These are phyloP conservation scores for Xylaria multiplex DNA, from an alignment of 2,329 filamentous ascomycete species.

Conservation along the genomic window DNA sequence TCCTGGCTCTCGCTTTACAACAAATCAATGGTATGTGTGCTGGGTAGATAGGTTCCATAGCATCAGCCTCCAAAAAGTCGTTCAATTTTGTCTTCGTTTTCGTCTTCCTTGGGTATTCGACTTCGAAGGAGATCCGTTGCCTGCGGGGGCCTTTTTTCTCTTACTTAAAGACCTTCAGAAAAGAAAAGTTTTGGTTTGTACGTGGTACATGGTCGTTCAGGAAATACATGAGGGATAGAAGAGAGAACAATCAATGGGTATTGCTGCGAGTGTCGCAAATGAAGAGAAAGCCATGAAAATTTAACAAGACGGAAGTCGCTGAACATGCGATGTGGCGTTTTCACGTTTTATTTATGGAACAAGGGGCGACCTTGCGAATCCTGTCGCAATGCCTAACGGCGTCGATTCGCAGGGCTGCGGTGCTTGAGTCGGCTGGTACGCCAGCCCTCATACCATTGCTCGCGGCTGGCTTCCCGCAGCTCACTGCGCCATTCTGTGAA, in stretches of 20 bases:
- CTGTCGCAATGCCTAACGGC: conserved; percentile 49
- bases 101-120: conserved; percentile 29
- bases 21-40: conserved; percentile 31
- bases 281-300: conserved; percentile 26
- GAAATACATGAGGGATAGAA: conserved; percentile 40
- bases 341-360: conserved; percentile 32
- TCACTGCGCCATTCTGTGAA: conserved; percentile 95
- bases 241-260: conserved; percentile 39
- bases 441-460: conserved; percentile 97
- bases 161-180: conserved; percentile 37
- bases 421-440: conserved; percentile 76
- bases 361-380: conserved; percentile 35
- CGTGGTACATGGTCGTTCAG: conserved; percentile 33
- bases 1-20: conserved; percentile 12
- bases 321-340: conserved; percentile 37
- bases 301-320: conserved; percentile 34
- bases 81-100: conserved; percentile 33
- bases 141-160: conserved; percentile 39
- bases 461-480: conserved; percentile 86
- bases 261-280: conserved; percentile 44
- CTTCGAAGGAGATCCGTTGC: conserved; percentile 38
- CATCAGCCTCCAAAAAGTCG: conserved; percentile 35
- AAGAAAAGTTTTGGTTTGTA: conserved; percentile 36
- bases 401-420: conserved; percentile 54
- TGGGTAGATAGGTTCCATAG: conserved; percentile 30